These are phyloP conservation scores for Erucastrum elatum DNA, from an alignment of 345 rosid species.

Conservation along the genomic window DNA sequence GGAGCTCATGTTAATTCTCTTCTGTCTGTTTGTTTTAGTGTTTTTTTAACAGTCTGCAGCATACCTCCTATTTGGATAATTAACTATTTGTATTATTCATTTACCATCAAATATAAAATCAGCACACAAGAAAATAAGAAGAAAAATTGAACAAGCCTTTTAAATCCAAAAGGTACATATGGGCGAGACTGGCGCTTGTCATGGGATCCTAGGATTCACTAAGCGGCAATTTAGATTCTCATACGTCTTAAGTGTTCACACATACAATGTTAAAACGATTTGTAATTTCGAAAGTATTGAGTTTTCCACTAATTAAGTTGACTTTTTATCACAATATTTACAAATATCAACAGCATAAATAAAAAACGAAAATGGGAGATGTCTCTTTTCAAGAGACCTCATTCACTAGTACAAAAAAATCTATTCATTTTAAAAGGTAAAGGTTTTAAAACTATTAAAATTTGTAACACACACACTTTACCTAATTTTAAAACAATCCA, in stretches of 20 bases:
- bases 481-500: no score
- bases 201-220: constrained; percentile 38
- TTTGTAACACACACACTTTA: neutral
- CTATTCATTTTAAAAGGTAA: no score
- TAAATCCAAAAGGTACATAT: constrained; percentile 10
- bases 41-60: no score
- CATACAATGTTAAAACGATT: neutral
- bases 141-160: neutral
- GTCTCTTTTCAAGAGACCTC: neutral
- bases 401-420: neutral
- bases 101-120: neutral
- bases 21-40: no score
- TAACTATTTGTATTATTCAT: neutral
- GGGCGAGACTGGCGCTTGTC: constrained; percentile 12
- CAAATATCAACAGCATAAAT: neutral
- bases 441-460: no score
- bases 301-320: neutral
- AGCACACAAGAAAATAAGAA: neutral
- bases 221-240: no score
- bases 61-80: no score
- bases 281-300: neutral
- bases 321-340: neutral
- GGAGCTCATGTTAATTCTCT: no score
- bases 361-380: neutral
- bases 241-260: neutral